A percentile compares a stretch with the other conserved stretches of the same genome.
These are phyloP conservation scores for Colletotrichum karsti DNA, from an alignment of 2,329 filamentous ascomycete species.

Conservation along the genomic window DNA sequence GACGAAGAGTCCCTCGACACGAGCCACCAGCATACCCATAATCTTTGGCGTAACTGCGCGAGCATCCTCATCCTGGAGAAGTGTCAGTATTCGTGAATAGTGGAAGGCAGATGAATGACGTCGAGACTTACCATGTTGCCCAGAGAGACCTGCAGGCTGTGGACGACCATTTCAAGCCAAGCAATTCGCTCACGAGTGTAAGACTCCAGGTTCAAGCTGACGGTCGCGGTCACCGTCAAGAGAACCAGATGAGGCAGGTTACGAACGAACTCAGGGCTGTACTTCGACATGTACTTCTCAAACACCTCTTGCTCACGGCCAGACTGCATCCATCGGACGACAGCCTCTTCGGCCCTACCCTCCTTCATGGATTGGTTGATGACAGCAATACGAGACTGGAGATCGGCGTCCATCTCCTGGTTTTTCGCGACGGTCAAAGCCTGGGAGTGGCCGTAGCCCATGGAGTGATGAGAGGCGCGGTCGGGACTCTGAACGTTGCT, in stretches of 20 bases:
- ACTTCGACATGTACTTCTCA: conserved; percentile 60
- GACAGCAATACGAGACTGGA: conserved; percentile 61
- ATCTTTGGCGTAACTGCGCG: conserved; percentile 65
- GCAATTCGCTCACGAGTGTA: conserved; percentile 64
- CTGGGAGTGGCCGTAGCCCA: conserved; percentile 28
- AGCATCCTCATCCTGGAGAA: conserved; percentile 59
- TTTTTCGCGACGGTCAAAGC: conserved; percentile 25
- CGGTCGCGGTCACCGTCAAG: conserved; percentile 71
- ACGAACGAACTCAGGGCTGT: conserved; percentile 61
- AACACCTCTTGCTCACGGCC: conserved; percentile 71
- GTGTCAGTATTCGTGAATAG: conserved; percentile 34
- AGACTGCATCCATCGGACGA: conserved; percentile 74
- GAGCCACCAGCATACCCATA: conserved; percentile 60
- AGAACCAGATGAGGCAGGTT: conserved; percentile 68
- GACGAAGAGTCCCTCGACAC: conserved; percentile 61
- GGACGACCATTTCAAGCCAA: conserved; percentile 69
- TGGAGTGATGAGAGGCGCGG: conserved; percentile 24
- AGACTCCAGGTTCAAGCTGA: conserved; percentile 65
- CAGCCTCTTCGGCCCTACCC: conserved; percentile 68
- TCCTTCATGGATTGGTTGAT: conserved; percentile 71
- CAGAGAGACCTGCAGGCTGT: conserved; percentile 58
- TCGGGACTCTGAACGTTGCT: conserved; percentile 32
- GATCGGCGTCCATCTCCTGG: conserved; percentile 52
- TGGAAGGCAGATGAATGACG: neutral
- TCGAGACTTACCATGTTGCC: conserved; percentile 58